These are phyloP conservation scores for Salix suchowensis DNA, from an alignment of 345 rosid genomes.

Conservation along the genomic window DNA sequence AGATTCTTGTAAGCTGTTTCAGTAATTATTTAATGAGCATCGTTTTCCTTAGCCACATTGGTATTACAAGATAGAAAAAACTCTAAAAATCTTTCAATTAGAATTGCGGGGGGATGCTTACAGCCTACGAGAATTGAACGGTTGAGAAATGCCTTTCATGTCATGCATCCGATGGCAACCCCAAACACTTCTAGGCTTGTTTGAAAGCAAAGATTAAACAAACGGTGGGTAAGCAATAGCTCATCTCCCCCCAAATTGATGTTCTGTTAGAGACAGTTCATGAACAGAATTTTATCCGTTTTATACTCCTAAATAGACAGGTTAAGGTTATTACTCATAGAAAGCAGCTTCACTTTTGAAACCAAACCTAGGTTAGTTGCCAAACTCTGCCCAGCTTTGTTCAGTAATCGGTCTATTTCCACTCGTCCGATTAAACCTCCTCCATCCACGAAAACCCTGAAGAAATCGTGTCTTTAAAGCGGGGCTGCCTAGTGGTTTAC, in stretches of 20 bases:
- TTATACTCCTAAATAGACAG: neutral
- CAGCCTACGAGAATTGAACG: slow-evolving; percentile 19
- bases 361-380: neutral
- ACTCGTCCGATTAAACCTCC: too few relatives aligned
- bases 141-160: slow-evolving; percentile 49
- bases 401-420: slow-evolving; percentile 2
- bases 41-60: neutral
- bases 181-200: slow-evolving; percentile 12
- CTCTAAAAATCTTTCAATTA: neutral
- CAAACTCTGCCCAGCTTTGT: neutral
- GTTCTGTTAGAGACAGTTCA: neutral
- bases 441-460: neutral
- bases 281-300: neutral
- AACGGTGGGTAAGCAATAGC: slow-evolving; percentile 36
- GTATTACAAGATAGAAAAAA: neutral
- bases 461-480: neutral
- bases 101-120: slow-evolving; percentile 25
- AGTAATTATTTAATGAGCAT: too few relatives aligned
- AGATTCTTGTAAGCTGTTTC: too few relatives aligned
- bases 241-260: neutral
- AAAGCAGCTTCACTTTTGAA: neutral
- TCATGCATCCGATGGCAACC: slow-evolving; percentile 21
- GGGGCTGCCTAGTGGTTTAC: too few relatives aligned
- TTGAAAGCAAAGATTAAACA: slow-evolving; percentile 42
- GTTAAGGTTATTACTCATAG: neutral